Conservation (phyloP, 495 filamentous ascomycete genomes). For the Xylaria acuta region DNA sequence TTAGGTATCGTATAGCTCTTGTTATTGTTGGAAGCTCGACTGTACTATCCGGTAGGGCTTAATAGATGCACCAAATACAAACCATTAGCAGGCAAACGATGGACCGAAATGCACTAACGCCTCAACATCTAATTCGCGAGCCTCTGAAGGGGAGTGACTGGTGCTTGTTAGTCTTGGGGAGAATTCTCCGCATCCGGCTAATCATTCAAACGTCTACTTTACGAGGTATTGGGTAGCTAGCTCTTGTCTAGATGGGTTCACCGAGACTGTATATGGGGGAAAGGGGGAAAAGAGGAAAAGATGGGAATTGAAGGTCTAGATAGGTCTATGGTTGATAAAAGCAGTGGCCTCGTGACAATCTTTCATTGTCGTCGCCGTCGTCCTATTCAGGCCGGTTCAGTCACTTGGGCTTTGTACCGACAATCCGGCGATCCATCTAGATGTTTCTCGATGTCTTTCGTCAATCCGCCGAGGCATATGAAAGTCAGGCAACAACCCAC, state of each 20-base stretch:
- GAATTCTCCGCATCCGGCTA: conserved; percentile 16
- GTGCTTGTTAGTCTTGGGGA: not conserved
- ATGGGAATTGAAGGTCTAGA: not conserved
- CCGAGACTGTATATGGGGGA: not conserved
- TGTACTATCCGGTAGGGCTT: not conserved
- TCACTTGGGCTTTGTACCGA: conserved; percentile 10
- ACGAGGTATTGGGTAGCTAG: not conserved
- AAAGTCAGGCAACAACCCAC: conserved; percentile 1
- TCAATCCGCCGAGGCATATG: conserved; percentile 6
- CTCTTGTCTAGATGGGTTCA: not conserved
- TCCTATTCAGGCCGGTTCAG: conserved; percentile 1
- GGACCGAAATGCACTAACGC: not conserved
- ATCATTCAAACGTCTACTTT: not conserved
- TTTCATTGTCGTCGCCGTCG: conserved; percentile 8
- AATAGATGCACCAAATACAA: conserved; percentile 1
- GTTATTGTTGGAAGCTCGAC: not conserved
- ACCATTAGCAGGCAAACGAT: not conserved
- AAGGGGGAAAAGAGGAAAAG: not conserved
- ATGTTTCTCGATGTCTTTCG: conserved; percentile 19
- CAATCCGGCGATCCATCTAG: not conserved
- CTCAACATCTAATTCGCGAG: conserved; percentile 2
- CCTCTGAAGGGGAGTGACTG: not conserved
- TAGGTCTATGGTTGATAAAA: not conserved
- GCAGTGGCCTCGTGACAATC: not conserved
- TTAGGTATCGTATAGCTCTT: not conserved